Evolutionary conservation across 164 flowering plant genomes (phyloP).

Genomic region (Santalum album): DNA sequence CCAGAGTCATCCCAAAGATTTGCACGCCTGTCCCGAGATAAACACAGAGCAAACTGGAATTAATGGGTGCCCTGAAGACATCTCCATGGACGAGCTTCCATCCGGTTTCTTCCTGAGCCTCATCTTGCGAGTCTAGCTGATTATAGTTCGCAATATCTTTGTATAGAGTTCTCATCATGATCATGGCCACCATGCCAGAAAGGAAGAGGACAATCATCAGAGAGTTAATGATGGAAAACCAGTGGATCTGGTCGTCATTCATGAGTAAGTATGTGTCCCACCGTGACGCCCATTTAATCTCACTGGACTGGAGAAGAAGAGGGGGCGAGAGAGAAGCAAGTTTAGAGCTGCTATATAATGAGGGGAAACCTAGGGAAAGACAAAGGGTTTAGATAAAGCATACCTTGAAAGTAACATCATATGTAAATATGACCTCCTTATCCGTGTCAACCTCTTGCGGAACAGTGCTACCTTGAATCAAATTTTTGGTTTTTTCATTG

Average conservation of each 20-base stretch:
- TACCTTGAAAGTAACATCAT: constrained; percentile 62
- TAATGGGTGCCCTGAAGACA: constrained; percentile 48
- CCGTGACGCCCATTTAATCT: constrained; percentile 64
- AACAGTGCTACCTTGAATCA: constrained; percentile 50
- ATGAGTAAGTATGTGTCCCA: constrained; percentile 71
- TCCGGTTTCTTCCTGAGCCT: constrained; percentile 65
- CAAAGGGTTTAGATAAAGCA: not conserved
- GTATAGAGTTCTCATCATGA: constrained; percentile 66
- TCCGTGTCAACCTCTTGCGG: constrained; percentile 76
- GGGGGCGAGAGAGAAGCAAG: not conserved
- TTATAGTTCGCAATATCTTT: constrained; percentile 62
- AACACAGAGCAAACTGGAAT: constrained; percentile 45
- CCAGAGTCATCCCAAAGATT: constrained; percentile 56
- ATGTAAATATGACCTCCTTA: constrained; percentile 59
- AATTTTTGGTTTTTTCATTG: constrained; percentile 54
- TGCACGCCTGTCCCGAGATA: constrained; percentile 65
- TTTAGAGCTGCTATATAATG: not conserved
- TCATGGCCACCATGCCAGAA: constrained; percentile 74
- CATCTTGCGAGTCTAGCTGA: constrained; percentile 52
- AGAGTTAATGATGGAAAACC: constrained; percentile 66
- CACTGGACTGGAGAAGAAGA: constrained; percentile 51
- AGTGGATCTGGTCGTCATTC: constrained; percentile 71
- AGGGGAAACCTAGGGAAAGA: not conserved
- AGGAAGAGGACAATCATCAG: constrained; percentile 63
- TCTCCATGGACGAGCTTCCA: constrained; percentile 73